Evolutionary conservation across 2,329 filamentous ascomycete species (phyloP).

Genomic region (Fusarium udum): DNA sequence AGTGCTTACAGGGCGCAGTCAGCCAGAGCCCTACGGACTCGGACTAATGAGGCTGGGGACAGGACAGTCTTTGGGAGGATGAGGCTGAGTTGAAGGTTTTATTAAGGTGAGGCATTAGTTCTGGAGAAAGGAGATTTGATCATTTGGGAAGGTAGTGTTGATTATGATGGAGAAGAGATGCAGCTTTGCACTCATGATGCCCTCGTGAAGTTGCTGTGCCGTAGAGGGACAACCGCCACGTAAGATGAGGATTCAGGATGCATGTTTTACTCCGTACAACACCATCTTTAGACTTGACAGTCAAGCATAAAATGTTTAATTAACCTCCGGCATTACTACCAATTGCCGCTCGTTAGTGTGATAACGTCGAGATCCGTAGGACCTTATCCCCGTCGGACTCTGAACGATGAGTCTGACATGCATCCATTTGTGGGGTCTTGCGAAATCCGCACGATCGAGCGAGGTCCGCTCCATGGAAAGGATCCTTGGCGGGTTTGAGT

Average conservation of each 20-base stretch:
- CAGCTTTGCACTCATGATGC: neutral
- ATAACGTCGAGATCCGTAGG: neutral
- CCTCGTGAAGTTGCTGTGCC: neutral
- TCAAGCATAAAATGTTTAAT: neutral
- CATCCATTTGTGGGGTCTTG: neutral
- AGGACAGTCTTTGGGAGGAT: neutral
- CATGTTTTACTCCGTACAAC: neutral
- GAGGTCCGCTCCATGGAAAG: neutral
- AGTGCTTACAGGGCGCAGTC: constrained; percentile 19
- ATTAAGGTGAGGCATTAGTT: neutral
- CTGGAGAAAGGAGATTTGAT: rapidly evolving
- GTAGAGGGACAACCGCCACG: neutral
- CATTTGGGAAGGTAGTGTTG: neutral
- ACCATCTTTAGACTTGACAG: neutral
- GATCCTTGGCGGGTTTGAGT: neutral
- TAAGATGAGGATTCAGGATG: neutral
- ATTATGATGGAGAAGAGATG: neutral
- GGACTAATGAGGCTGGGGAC: neutral
- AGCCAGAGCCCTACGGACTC: constrained; percentile 13
- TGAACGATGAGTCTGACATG: neutral
- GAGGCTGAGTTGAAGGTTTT: neutral
- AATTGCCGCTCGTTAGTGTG: neutral
- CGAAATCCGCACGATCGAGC: neutral
- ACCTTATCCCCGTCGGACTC: constrained; percentile 9
- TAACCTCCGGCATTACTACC: neutral